phyloP scores from a whole-genome alignment of 495 filamentous ascomycete species.

The Podospora sp. region DNA sequence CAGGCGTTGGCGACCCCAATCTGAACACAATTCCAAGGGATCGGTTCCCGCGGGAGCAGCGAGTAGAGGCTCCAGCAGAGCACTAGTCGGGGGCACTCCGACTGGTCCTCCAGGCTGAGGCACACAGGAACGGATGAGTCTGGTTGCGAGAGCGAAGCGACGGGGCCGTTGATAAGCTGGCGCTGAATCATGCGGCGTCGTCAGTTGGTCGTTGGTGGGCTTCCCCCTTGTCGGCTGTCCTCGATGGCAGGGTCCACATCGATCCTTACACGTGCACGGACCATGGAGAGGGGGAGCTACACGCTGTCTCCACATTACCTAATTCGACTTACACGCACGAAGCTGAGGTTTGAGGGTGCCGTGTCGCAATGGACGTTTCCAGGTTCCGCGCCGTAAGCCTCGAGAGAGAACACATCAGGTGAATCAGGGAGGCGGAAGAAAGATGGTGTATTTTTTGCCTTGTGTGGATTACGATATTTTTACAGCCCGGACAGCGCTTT shows the following conservation, averaged over 20 bases:
- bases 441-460: too few species aligned
- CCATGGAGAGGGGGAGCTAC: neutral
- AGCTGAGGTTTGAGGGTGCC: neutral
- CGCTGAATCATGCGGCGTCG: constrained; percentile 8
- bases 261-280: neutral
- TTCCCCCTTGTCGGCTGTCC: neutral
- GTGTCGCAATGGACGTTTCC: neutral
- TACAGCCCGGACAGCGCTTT: too few species aligned
- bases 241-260: neutral
- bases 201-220: neutral
- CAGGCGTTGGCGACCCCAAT: neutral
- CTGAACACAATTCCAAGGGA: neutral
- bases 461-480: too few species aligned
- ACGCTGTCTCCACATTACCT: neutral
- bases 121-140: neutral
- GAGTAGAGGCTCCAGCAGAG: neutral
- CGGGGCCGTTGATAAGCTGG: neutral
- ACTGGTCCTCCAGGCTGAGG: neutral
- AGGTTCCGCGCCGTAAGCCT: too few species aligned
- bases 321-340: neutral
- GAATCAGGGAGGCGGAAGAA: too few species aligned
- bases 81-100: neutral
- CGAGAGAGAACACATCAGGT: too few species aligned
- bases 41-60: neutral
- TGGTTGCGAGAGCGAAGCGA: neutral